These are phyloP conservation scores for Paraphaeosphaeria sporulosa DNA, from an alignment of 2,329 filamentous ascomycete genomes.

Conservation along the genomic window DNA sequence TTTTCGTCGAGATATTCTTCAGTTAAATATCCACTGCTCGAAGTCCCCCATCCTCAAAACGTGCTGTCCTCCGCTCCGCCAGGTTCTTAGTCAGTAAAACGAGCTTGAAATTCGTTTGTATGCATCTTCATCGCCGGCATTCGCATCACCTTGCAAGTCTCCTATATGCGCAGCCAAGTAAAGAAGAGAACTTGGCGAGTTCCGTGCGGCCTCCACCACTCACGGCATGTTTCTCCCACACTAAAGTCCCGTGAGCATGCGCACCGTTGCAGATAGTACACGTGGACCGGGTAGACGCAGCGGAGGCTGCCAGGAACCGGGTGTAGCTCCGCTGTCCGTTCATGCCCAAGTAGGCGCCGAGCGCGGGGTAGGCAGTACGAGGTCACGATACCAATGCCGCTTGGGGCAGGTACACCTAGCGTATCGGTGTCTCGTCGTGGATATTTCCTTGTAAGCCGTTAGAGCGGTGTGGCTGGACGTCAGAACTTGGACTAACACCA, in stretches of 20 bases:
- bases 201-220: constrained; percentile 3
- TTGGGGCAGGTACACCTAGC: background rate
- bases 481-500: no score
- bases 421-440: background rate
- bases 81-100: background rate
- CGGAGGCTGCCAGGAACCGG: constrained; percentile 10
- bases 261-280: background rate
- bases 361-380: background rate
- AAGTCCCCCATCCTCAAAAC: constrained; percentile 2
- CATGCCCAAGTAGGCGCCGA: background rate
- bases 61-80: constrained; percentile 2
- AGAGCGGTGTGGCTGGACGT: no score
- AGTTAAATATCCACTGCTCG: background rate
- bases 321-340: constrained; percentile 4
- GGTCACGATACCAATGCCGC: background rate
- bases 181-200: background rate
- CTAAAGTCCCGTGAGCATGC: background rate
- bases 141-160: constrained; percentile 8
- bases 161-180: background rate
- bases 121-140: background rate
- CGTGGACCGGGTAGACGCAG: constrained; percentile 2
- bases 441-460: background rate
- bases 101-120: background rate
- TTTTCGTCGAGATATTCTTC: background rate
- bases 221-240: background rate